Evolutionary conservation across 2,329 filamentous ascomycete species (phyloP).

Genomic region (Allantophomopsis cytisporea): DNA sequence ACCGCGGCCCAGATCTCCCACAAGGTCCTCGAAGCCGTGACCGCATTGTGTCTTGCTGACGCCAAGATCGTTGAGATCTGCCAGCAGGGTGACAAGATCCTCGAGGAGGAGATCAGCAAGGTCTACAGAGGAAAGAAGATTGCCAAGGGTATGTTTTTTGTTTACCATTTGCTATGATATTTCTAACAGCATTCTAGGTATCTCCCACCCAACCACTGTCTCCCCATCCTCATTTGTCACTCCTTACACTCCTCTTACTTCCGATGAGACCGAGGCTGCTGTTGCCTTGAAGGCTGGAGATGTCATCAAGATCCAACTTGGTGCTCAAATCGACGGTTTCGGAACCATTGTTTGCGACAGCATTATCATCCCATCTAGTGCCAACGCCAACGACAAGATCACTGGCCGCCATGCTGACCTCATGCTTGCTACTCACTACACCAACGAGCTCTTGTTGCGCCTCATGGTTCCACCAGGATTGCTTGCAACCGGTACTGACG

Average conservation of each 20-base stretch:
- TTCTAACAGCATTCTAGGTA: constrained; percentile 37
- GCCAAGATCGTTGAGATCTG: constrained; percentile 91
- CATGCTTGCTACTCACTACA: constrained; percentile 81
- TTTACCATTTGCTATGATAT: not conserved
- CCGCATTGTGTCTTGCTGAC: constrained; percentile 61
- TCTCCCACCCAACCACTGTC: constrained; percentile 88
- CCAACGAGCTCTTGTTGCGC: constrained; percentile 86
- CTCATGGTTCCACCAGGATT: constrained; percentile 86
- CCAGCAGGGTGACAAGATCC: constrained; percentile 86
- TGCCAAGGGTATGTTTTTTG: constrained; percentile 54
- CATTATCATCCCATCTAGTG: constrained; percentile 54
- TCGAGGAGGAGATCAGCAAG: constrained; percentile 87
- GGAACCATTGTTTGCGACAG: constrained; percentile 94
- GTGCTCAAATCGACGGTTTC: constrained; percentile 95
- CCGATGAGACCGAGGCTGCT: constrained; percentile 75
- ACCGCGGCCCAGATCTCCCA: constrained; percentile 89
- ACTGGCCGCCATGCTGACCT: constrained; percentile 75
- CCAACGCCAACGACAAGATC: constrained; percentile 48
- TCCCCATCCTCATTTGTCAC: constrained; percentile 91
- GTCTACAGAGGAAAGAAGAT: constrained; percentile 99
- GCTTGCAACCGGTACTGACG: constrained; percentile 69
- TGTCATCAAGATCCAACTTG: constrained; percentile 94
- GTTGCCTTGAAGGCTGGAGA: constrained; percentile 72
- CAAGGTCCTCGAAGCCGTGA: constrained; percentile 82
- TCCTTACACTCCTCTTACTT: constrained; percentile 83